These are phyloP conservation scores for Candida odintsovae DNA, from an alignment of 805 yeast species.

Conservation along the genomic window DNA sequence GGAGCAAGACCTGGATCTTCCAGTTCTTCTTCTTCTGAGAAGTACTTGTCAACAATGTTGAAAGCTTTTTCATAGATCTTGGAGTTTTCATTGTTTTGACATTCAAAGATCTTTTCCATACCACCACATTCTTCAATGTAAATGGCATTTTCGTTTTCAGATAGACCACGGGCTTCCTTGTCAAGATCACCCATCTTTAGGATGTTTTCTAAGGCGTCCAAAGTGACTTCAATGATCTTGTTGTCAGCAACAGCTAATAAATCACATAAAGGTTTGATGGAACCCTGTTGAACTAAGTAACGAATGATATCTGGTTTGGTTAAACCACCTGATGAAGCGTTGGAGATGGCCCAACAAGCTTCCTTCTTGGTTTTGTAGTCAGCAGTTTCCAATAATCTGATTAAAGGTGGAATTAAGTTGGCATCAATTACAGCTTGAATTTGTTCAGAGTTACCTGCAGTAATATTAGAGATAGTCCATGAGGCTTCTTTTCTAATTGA, in stretches of 20 bases:
- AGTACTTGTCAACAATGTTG: constrained; percentile 84
- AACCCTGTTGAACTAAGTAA: constrained; percentile 89
- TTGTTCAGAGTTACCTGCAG: constrained; percentile 95
- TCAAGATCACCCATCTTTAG: constrained; percentile 92
- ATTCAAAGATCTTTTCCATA: constrained; percentile 89
- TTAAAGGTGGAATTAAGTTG: constrained; percentile 86
- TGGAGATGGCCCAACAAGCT: constrained; percentile 99
- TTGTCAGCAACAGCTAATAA: constrained; percentile 82
- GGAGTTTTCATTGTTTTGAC: constrained; percentile 89
- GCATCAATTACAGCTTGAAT: constrained; percentile 96
- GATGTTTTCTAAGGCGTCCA: constrained; percentile 92
- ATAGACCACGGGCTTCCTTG: constrained; percentile 65
- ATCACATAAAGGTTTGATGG: constrained; percentile 96
- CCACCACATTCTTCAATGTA: constrained; percentile 98
- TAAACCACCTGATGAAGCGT: constrained; percentile 95
- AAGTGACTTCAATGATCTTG: constrained; percentile 88
- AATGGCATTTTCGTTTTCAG: constrained; percentile 80
- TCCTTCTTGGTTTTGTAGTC: constrained; percentile 96
- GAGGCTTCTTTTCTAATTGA: constrained; percentile 95
- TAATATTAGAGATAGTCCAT: constrained; percentile 97
- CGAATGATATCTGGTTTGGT: constrained; percentile 89
- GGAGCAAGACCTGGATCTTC: constrained; percentile 78
- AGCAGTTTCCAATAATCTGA: constrained; percentile 72
- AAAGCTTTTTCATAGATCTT: constrained; percentile 89
- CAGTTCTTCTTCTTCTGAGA: constrained; percentile 71